Conservation (phyloP, 441 rosid genomes). For the Euphorbia schlechtendalii region DNA sequence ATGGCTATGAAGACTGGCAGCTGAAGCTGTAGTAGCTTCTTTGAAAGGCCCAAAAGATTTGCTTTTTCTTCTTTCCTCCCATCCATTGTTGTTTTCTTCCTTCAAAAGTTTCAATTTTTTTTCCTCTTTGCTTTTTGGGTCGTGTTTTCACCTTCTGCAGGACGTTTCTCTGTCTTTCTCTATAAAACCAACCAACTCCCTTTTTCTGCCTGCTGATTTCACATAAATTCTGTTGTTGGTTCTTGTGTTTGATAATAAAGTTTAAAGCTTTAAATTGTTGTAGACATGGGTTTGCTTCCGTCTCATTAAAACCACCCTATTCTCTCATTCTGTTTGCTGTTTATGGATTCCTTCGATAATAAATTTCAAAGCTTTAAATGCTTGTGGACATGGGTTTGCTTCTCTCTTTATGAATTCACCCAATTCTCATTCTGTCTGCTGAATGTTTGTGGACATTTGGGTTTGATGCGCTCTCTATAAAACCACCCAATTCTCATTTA, state of each 20-base stretch:
- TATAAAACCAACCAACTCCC: background rate
- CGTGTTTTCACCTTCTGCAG: background rate
- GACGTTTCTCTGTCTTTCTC: background rate
- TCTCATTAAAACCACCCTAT: background rate
- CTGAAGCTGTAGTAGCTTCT: constrained; percentile 33
- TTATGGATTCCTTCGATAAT: too few relatives aligned
- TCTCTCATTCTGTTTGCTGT: too few relatives aligned
- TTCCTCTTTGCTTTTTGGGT: constrained; percentile 1
- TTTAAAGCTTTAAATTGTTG: background rate
- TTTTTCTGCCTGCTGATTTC: background rate
- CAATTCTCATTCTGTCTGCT: background rate
- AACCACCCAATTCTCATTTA: background rate
- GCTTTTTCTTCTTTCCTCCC: constrained; percentile 6
- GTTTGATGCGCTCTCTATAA: background rate
- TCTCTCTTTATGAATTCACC: background rate
- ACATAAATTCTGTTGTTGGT: too few relatives aligned
- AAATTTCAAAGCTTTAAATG: background rate
- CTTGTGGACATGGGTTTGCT: background rate
- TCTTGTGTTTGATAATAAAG: background rate
- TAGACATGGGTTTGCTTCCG: background rate
- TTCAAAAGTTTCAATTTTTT: constrained; percentile 14
- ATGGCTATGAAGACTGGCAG: constrained; percentile 22
- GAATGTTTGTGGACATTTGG: background rate
- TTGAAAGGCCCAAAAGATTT: constrained; percentile 33
- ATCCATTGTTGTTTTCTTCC: constrained; percentile 1